Evolutionary conservation across 148 eudicot species (phyloP).

Genomic region (Vaccinium darrowii): DNA sequence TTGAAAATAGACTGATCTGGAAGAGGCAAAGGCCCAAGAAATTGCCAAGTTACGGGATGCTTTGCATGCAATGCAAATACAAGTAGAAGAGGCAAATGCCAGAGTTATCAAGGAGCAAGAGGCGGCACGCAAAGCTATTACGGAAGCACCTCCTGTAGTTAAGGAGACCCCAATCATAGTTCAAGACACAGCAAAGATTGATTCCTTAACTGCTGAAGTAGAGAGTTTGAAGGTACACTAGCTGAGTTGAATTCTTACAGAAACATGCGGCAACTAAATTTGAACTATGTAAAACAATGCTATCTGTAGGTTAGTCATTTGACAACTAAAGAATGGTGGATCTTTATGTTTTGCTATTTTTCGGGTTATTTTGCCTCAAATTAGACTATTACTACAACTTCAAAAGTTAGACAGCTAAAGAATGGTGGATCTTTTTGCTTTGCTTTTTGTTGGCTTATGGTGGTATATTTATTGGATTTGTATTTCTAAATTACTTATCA

Average conservation of each 20-base stretch:
- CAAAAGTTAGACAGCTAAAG: not conserved
- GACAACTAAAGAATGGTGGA: not conserved
- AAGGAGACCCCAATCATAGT: constrained; percentile 88
- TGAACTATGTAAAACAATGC: not conserved
- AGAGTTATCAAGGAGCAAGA: constrained; percentile 67
- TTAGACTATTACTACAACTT: not conserved
- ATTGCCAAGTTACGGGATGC: constrained; percentile 74
- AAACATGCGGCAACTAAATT: not conserved
- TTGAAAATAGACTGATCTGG: constrained; percentile 70
- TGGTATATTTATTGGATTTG: not conserved
- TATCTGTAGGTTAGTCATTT: not conserved
- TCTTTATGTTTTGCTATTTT: not conserved
- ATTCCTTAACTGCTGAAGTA: constrained; percentile 69
- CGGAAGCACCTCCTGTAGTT: constrained; percentile 89
- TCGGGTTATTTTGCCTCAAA: not conserved
- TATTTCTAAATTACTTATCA: not conserved
- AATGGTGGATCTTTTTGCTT: not conserved
- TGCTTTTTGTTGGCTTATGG: not conserved
- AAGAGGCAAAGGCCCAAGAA: constrained; percentile 91
- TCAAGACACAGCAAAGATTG: constrained; percentile 84
- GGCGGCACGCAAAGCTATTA: constrained; percentile 81
- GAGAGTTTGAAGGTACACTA: constrained; percentile 67
- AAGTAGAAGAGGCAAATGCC: constrained; percentile 76
- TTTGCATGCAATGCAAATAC: constrained; percentile 61
- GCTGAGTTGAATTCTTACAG: not conserved